A percentile compares a stretch with the other conserved stretches of the same genome.
These are phyloP conservation scores for Populus davidiana DNA, from an alignment of 345 rosid species.

Conservation along the genomic window DNA sequence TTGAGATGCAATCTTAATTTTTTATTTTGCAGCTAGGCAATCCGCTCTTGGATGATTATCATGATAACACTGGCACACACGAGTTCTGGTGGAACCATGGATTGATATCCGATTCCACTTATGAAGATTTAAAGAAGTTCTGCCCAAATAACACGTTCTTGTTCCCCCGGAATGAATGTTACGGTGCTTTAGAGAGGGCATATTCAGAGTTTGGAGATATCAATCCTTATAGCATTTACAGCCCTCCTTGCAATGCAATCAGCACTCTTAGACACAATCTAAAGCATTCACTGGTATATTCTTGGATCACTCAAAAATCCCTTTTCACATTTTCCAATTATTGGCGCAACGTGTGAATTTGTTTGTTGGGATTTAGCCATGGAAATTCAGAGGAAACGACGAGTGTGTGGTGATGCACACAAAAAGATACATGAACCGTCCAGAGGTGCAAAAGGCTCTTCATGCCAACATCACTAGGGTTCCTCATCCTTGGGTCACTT, in stretches of 20 bases:
- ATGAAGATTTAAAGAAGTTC: conserved; percentile 28
- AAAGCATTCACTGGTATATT: conserved; percentile 28
- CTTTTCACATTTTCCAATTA: neutral
- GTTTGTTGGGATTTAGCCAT: conserved; percentile 37
- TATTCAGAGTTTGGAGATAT: conserved; percentile 44
- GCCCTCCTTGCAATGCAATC: conserved; percentile 37
- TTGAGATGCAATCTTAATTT: neutral
- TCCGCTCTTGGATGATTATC: conserved; percentile 52
- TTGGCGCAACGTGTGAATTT: neutral
- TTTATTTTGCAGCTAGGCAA: conserved; percentile 49
- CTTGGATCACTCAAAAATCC: neutral
- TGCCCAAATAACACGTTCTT: conserved; percentile 48
- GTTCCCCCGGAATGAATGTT: conserved; percentile 52
- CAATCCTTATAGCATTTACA: conserved; percentile 58
- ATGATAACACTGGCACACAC: conserved; percentile 43
- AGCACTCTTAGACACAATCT: conserved; percentile 17
- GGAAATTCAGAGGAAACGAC: conserved; percentile 72
- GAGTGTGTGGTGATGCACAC: conserved; percentile 58
- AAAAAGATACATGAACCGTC: conserved; percentile 55
- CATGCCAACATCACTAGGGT: conserved; percentile 50
- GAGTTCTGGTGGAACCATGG: conserved; percentile 78
- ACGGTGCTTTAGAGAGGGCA: conserved; percentile 41
- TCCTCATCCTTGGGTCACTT: conserved; percentile 45
- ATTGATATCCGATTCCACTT: conserved; percentile 49
- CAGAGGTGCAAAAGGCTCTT: conserved; percentile 60